Evolutionary conservation across 2,329 filamentous ascomycete species (phyloP).

Genomic region (Fusarium hostae): DNA sequence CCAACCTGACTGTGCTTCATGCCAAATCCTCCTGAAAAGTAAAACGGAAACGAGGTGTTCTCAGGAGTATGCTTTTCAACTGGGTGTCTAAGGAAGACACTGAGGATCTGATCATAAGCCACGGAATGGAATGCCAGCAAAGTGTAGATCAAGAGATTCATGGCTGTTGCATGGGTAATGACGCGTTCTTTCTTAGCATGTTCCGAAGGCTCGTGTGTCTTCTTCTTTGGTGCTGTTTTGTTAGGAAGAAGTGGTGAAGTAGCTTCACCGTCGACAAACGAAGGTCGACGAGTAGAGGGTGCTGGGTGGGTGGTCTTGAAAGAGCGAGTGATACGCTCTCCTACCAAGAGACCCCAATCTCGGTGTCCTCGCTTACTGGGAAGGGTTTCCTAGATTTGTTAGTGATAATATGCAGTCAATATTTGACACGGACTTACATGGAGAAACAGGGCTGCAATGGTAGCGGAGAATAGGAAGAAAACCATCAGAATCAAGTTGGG

Average conservation of each 20-base stretch:
- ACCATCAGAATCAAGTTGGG: conserved; percentile 82
- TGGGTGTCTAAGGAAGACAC: conserved; percentile 88
- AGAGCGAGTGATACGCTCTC: conserved; percentile 68
- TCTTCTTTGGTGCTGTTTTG: conserved; percentile 43
- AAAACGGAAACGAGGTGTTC: conserved; percentile 75
- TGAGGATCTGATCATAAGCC: conserved; percentile 87
- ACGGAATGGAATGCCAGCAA: conserved; percentile 84
- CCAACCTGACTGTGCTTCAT: conserved; percentile 79
- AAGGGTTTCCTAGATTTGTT: conserved; percentile 75
- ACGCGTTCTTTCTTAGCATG: conserved; percentile 67
- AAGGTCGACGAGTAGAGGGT: conserved; percentile 53
- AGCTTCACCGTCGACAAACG: conserved; percentile 66
- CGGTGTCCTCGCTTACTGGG: conserved; percentile 72
- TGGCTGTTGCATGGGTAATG: conserved; percentile 76
- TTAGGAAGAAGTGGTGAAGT: conserved; percentile 64
- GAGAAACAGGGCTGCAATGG: conserved; percentile 81
- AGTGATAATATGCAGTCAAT: background rate
- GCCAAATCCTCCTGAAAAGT: conserved; percentile 86
- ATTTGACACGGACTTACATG: conserved; percentile 56
- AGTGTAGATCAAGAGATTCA: conserved; percentile 82
- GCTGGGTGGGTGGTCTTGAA: conserved; percentile 44
- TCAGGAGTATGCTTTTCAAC: conserved; percentile 65
- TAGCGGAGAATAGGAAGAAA: conserved; percentile 82
- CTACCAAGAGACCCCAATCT: conserved; percentile 82
- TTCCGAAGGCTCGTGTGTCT: conserved; percentile 15